Evolutionary conservation across 1,284 basidiomycete species (phyloP), one percentile per base, ranked within the genome.

Genomic region (Agaricales sp.): DNA sequence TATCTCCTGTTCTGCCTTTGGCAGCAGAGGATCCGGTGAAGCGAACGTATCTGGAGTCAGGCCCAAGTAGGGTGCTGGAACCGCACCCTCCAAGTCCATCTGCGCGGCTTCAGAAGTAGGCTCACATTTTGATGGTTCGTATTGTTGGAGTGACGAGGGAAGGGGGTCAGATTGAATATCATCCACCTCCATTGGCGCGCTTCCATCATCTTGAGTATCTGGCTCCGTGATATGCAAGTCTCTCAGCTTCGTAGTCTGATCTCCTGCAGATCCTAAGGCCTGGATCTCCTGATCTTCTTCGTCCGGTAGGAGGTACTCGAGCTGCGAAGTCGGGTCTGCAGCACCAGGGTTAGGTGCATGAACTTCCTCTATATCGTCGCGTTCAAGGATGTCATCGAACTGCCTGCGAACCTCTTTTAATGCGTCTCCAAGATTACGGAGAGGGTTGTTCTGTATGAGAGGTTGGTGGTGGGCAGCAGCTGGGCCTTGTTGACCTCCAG

Each of bases 391-490:
- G 53, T 93, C 86, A 53, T 95, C 82, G 55, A 93, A 81, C 13
- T 86, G 81, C 53, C 88, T 82, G 48, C 78, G 80, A 55, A 97
- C 89, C 59, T 94, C 88, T 55, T 87, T 79, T 50, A 92, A 65
- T 1, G 89, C 79, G 61, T 98, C 94, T 30, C 92, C 93, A 2
- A 95, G 78, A 53, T 80, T 87, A 50, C 92, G 87, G 22, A 87
- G 67, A 2, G 88, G 81, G 57, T 92, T 87, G 39, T 62, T 64
- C 24, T 64, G 51, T 14, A 67, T 58, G n/a, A 66, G 65, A 13
- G 57, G 58, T 14, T 71, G 60, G 19, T 60, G 67, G 26, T 71
- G 71, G 18, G 71, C 63, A 4, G 71, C 57, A 3, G 66, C 64
- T 21, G 64, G 66, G 8, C 78, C 77, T 52, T 73, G 68, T 46